Evolutionary conservation across 2,329 filamentous ascomycete genomes (phyloP), one percentile per base, ranked within the genome.

Genomic region (Rutstroemia sp.): DNA sequence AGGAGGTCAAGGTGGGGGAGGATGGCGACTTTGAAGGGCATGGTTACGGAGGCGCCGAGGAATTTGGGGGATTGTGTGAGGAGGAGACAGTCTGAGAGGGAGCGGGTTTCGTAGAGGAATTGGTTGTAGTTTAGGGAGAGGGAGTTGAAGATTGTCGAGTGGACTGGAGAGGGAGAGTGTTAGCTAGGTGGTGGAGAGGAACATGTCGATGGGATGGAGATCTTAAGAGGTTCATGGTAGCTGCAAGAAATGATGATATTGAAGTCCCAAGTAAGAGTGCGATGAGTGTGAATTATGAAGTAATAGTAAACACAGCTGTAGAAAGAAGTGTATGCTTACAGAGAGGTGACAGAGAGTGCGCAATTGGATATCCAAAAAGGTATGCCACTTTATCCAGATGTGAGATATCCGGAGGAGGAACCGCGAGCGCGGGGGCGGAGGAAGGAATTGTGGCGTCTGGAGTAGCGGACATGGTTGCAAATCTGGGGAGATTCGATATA

Each of bases 1-100:
- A 92, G 74, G 54, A 84, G 81, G 66, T 92, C 88, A 8, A 92
- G 78, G 63, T 89, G 77, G 0, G 81, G 77, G 58, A 92, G 81
- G 67, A 92, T 89, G 64, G 82, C 77, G 25, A 92, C 81, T 71
- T 94, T 92, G 75, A 89, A 84, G 0, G 89, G 89, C 88, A 92
- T 94, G 19, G 88, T 92, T 39, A 92, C 83, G 3, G 86, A 83
- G 21, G 85, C 71, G 79, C 83, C 84, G 65, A 84, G 86, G 69
- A 84, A 87, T 61, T 78, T 73, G 16, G 80, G 78, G 60, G 84
- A 72, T 58, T 76, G 74, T 36, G 81, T 75, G 7, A 86, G 72
- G 5, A 73, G 60, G 21, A 82, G 67, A 62, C 81, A 82, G 21
- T 70, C 64, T 7, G 70, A 59, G 60, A 82, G 75, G 60, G 79